Base-by-base conservation (phyloP, 208 protist species). In the Trypanosoma congolense region DNA sequence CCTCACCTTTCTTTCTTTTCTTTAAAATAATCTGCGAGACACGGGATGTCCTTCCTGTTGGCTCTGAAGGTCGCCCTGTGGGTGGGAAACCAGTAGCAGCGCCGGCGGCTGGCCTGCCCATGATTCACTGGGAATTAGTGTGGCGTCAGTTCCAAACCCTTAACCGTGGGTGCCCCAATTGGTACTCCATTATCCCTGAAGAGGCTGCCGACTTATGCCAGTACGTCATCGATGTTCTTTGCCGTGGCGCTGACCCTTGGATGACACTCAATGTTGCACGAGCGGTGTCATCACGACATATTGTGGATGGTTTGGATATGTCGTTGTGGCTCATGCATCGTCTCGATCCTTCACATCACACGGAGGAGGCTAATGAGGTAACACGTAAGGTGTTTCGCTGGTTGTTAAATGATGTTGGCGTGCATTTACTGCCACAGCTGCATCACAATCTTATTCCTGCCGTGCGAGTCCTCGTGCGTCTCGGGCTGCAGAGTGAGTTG, bases 101-200 rank as follows among this genome's bases (percentile, higher is more conserved):
- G 4, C 36, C 30, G 19, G 2, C 12, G n/a, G 42, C 42, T 35
- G 54, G 66, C 9, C 61, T 88, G 24, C 86, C 82, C 16, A 78
- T 93, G 81, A 59, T 91, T 41, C 87, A 94, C 57, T 94, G 87
- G 83, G 71, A 78, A 50, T 43, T 91, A n/a, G 75, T 75, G 4
- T 94, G 83, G 83, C 56, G 59, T 30, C 63, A 63, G 45, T 91
- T 94, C 46, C 83, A 91, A 48, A 66, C 60, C 28, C 69, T 94
- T 1, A 94, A 94, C 53, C 65, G 77, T 47, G 67, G 83, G 26
- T 86, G 84, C 55, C 71, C 73, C 16, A 33, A 5, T 21, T 94
- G 87, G 87, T 69, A 72, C 52, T 61, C 62, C 12, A 53, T 72
- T 45, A 54, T 81, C 30, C 56, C 76, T 18, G 71, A 74, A 47